These are phyloP conservation scores for Mortierella claussenii DNA, from an alignment of 192 early-diverging fungal genomes.

Conservation along the genomic window DNA sequence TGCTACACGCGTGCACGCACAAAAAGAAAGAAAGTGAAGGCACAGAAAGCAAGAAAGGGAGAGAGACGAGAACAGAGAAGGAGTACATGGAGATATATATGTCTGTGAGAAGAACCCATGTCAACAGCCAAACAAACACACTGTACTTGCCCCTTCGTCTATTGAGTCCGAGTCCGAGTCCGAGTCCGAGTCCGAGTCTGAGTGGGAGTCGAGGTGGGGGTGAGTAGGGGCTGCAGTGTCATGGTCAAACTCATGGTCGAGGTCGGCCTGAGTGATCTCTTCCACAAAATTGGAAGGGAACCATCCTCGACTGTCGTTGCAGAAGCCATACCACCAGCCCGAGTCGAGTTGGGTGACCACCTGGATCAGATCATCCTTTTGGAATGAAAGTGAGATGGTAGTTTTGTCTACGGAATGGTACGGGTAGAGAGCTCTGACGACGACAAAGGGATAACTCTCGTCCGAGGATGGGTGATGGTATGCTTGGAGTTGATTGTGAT, in stretches of 20 bases:
- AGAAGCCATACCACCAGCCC: constrained; percentile 98
- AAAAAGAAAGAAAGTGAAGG: background rate
- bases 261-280: constrained; percentile 40
- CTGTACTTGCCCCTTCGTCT: constrained; percentile 24
- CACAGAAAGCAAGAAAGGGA: background rate
- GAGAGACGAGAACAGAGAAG: background rate
- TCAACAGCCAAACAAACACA: background rate
- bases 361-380: constrained; percentile 86
- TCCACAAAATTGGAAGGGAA: constrained; percentile 89
- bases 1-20: background rate
- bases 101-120: background rate
- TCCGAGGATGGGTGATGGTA: constrained; percentile 19
- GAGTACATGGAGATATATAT: background rate
- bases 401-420: constrained; percentile 76
- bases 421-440: constrained; percentile 78
- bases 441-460: constrained; percentile 51
- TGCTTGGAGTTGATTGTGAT: background rate
- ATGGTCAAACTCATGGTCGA: background rate
- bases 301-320: constrained; percentile 83
- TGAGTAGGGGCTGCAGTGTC: too few species aligned
- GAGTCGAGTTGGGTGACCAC: constrained; percentile 89
- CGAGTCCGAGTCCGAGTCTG: constrained; percentile 1
- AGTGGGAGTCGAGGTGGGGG: background rate
- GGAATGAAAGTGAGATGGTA: constrained; percentile 81
- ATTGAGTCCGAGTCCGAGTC: constrained; percentile 5